phyloP scores from a whole-genome alignment of 2,329 filamentous ascomycete genomes.

The Fusarium mangiferae region DNA sequence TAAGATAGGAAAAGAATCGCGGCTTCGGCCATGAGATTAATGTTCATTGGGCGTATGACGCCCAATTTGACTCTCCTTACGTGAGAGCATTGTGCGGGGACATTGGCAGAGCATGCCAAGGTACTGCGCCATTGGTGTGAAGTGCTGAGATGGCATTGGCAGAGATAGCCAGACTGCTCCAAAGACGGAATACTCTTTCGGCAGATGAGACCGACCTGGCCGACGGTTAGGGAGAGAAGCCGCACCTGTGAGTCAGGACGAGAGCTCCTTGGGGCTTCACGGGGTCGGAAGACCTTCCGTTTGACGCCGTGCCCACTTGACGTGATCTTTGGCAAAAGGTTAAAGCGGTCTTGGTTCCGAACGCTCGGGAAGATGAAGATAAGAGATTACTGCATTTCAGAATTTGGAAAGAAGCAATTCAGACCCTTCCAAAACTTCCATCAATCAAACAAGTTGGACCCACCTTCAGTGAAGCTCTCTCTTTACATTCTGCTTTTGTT shows the following conservation, averaged over 20 bases:
- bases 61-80: constrained; percentile 10
- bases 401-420: constrained; percentile 16
- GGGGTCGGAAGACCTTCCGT: constrained; percentile 30
- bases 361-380: constrained; percentile 6
- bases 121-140: constrained; percentile 39
- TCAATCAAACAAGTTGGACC: constrained; percentile 2
- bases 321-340: background rate
- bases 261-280: constrained; percentile 9
- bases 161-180: constrained; percentile 25
- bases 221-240: constrained; percentile 21
- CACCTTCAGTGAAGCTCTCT: background rate
- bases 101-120: constrained; percentile 34
- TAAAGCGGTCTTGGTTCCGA: constrained; percentile 20
- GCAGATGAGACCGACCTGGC: constrained; percentile 36
- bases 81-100: constrained; percentile 27
- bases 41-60: constrained; percentile 31
- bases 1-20: constrained; percentile 42
- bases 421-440: constrained; percentile 5
- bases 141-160: constrained; percentile 13
- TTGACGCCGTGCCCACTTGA: constrained; percentile 33
- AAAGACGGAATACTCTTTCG: constrained; percentile 27
- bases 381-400: constrained; percentile 3
- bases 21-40: constrained; percentile 14
- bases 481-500: background rate
- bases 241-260: constrained; percentile 31